Percentiles rank a stretch among this genome's conserved stretches.
phyloP scores from a whole-genome alignment of 1,284 basidiomycete species.

The Mycena citricolor region DNA sequence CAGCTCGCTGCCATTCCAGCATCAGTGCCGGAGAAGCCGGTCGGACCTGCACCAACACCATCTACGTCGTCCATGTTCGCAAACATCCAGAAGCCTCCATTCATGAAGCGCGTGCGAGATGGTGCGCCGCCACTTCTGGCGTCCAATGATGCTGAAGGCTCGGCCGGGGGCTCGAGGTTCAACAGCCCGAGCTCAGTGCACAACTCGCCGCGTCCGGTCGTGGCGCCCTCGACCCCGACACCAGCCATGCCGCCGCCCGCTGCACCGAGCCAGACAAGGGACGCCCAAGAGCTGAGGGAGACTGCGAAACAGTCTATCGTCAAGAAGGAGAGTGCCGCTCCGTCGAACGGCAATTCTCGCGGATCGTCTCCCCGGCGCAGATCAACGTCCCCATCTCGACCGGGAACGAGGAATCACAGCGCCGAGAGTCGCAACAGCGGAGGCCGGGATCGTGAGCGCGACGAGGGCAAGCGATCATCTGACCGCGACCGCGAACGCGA shows the following conservation, averaged over 20 bases:
- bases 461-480: constrained; percentile 45
- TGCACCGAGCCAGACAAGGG: constrained; percentile 74
- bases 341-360: constrained; percentile 47
- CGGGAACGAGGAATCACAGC: constrained; percentile 70
- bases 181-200: constrained; percentile 13
- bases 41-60: constrained; percentile 11
- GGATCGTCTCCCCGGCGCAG: constrained; percentile 61
- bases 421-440: constrained; percentile 71
- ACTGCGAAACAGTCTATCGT: constrained; percentile 67
- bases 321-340: constrained; percentile 43
- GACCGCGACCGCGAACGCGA: constrained; percentile 32
- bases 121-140: neutral
- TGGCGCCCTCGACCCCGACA: no score
- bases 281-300: constrained; percentile 79
- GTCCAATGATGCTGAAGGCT: constrained; percentile 7
- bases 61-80: neutral
- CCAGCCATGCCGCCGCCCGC: constrained; percentile 83
- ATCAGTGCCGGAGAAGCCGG: constrained; percentile 27
- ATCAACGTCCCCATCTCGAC: constrained; percentile 63
- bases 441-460: constrained; percentile 48
- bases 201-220: neutral
- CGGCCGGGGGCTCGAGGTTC: no score
- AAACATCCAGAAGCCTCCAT: constrained; percentile 22
- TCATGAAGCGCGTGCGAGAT: constrained; percentile 19
- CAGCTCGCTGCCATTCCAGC: constrained; percentile 40